phyloP scores from a whole-genome alignment of 257 asterid species.

The Solanum arcanum region DNA sequence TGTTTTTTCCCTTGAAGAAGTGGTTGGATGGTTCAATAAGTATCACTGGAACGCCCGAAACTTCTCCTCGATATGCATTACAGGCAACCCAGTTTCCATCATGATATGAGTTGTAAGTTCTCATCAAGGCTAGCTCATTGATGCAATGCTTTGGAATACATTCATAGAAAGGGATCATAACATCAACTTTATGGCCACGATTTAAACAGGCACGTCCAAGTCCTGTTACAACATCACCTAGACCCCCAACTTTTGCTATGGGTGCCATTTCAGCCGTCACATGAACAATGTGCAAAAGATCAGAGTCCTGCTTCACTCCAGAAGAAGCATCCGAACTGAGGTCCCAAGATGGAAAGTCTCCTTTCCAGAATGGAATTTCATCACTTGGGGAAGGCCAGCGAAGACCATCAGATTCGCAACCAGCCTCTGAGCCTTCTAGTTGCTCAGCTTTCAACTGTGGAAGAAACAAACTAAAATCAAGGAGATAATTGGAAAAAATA shows the following conservation, averaged over 20 bases:
- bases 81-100: constrained; percentile 66
- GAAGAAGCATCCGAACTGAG: constrained; percentile 16
- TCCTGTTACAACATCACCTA: constrained; percentile 84
- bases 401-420: constrained; percentile 18
- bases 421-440: constrained; percentile 14
- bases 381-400: constrained; percentile 80
- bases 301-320: constrained; percentile 44
- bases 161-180: constrained; percentile 79
- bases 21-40: constrained; percentile 61
- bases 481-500: background rate
- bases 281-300: constrained; percentile 58
- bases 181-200: constrained; percentile 68
- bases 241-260: constrained; percentile 84
- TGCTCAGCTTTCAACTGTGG: constrained; percentile 32
- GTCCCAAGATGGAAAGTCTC: constrained; percentile 55
- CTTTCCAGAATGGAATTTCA: constrained; percentile 65
- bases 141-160: constrained; percentile 50
- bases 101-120: constrained; percentile 46
- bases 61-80: constrained; percentile 52
- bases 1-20: constrained; percentile 66
- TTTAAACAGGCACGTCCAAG: constrained; percentile 59
- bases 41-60: constrained; percentile 49
- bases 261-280: constrained; percentile 89
- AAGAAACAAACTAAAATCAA: constrained; percentile 2
- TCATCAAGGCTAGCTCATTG: constrained; percentile 30